These are phyloP conservation scores for Macrocybe gigantea DNA, from an alignment of 768 basidiomycete genomes.

Conservation along the genomic window DNA sequence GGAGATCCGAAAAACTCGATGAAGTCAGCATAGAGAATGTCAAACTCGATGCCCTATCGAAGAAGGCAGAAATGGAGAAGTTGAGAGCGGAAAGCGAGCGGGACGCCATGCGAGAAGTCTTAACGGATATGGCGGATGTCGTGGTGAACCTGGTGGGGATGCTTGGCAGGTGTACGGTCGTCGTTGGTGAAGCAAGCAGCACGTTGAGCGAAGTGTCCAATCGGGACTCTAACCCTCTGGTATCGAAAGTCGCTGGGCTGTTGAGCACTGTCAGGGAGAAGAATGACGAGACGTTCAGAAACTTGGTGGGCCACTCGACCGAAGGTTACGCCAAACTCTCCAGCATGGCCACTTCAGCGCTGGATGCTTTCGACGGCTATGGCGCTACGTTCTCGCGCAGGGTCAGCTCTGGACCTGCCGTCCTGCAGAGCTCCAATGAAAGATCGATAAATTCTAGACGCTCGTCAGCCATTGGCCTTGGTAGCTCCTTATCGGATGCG, in stretches of 20 bases:
- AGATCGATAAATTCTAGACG: conserved; percentile 26
- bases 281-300: conserved; percentile 66
- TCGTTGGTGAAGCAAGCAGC: conserved; percentile 54
- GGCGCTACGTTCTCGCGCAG: conserved; percentile 41
- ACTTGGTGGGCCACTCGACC: conserved; percentile 62
- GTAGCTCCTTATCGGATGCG: conserved; percentile 43
- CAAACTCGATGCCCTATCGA: conserved; percentile 60
- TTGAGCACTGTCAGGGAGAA: conserved; percentile 25
- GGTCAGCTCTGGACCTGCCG: conserved; percentile 44
- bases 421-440: conserved; percentile 25
- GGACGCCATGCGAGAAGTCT: conserved; percentile 55
- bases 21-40: conserved; percentile 64
- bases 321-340: conserved; percentile 44
- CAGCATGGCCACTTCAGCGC: conserved; percentile 23
- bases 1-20: conserved; percentile 74
- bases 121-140: conserved; percentile 59
- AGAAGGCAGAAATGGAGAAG: conserved; percentile 67
- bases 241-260: no score
- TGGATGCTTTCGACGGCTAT: conserved; percentile 50
- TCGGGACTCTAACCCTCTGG: no score
- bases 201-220: no score
- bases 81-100: conserved; percentile 61
- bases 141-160: conserved; percentile 73
- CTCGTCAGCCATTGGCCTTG: conserved; percentile 32
- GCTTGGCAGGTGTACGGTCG: conserved; percentile 72